Evolutionary conservation across 1,139 yeast species (phyloP).

Genomic region (Candida neerlandica): DNA sequence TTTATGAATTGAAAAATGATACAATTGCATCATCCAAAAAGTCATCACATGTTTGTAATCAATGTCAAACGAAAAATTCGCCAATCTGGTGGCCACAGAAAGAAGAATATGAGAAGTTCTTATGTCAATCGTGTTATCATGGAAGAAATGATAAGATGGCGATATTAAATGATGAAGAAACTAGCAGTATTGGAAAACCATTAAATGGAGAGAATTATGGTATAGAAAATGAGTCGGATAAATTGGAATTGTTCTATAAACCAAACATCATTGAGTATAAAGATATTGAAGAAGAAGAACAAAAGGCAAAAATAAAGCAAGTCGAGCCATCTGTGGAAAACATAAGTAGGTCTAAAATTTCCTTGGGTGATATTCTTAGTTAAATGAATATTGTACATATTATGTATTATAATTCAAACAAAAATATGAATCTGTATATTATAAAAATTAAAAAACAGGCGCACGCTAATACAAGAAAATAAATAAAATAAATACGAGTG

Average conservation of each 20-base stretch:
- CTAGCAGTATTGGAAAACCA: constrained; percentile 28
- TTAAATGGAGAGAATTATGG: constrained; percentile 39
- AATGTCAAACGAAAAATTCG: constrained; percentile 31
- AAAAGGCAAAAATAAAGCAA: not conserved
- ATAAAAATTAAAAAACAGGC: not conserved
- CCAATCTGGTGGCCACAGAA: constrained; percentile 45
- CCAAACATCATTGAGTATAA: constrained; percentile 11
- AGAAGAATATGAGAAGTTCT: constrained; percentile 3
- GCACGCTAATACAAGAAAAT: not conserved
- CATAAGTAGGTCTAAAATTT: constrained; percentile 22
- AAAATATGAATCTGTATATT: not conserved
- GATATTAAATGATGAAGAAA: constrained; percentile 4
- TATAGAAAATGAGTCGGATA: constrained; percentile 30
- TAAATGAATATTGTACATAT: constrained; percentile 8
- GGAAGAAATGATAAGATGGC: constrained; percentile 11
- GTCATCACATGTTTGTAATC: constrained; percentile 18
- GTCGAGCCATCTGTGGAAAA: constrained; percentile 14
- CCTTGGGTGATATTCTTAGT: constrained; percentile 29
- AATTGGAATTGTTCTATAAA: constrained; percentile 20
- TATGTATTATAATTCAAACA: not conserved
- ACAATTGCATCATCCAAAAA: not conserved
- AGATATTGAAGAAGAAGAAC: not conserved
- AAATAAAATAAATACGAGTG: not conserved
- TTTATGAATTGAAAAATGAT: constrained; percentile 5
- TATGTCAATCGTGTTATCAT: constrained; percentile 41